Conservation (phyloP, 2,329 filamentous ascomycete genomes). For the Fusarium brevicatenulatum region DNA sequence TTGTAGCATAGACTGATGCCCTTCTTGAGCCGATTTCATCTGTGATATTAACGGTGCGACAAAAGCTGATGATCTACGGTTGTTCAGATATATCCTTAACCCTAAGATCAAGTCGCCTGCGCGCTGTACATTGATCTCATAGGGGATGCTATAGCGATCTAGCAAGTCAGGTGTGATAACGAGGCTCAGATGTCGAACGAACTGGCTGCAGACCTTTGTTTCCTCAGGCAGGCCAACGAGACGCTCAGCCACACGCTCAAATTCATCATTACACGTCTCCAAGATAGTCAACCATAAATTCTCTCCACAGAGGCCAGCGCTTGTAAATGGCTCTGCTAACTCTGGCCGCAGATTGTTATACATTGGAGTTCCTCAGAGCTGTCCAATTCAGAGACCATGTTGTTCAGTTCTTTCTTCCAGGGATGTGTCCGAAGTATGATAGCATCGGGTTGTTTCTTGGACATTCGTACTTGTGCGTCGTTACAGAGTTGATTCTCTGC, state of each 20-base stretch:
- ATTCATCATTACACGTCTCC: background rate
- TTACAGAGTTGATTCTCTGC: background rate
- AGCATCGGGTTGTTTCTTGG: background rate
- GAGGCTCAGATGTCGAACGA: background rate
- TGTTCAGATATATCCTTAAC: background rate
- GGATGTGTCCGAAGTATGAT: background rate
- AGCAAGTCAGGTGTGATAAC: background rate
- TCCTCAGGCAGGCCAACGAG: background rate
- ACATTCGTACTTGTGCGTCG: background rate
- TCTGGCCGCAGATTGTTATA: background rate
- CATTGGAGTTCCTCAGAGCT: background rate
- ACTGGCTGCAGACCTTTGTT: background rate
- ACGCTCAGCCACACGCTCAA: background rate
- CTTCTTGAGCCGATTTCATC: background rate
- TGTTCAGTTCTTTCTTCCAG: background rate
- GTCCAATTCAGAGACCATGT: background rate
- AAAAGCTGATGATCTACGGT: background rate
- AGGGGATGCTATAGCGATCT: background rate
- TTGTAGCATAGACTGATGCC: background rate
- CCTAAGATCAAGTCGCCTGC: background rate
- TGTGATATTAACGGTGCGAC: background rate
- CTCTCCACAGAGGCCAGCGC: background rate
- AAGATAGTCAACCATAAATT: background rate
- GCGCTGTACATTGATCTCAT: background rate
- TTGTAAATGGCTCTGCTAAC: background rate